Conservation (phyloP, 768 basidiomycete species). For the Suillus ampliporus region DNA sequence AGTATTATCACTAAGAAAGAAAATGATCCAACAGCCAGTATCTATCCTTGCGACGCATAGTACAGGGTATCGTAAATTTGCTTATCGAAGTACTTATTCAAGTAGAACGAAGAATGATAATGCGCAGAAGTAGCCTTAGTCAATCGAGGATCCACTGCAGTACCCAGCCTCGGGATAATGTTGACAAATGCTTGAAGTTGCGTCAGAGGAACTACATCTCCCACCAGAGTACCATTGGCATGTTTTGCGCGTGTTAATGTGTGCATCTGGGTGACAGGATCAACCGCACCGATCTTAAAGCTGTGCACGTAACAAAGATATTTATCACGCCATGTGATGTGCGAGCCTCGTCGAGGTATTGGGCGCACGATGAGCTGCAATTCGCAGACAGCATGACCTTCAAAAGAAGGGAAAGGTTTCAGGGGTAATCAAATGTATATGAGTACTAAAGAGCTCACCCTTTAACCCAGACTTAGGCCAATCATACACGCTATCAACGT, state of each 20-base stretch:
- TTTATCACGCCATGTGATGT: no score
- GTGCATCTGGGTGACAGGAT: slow-evolving; percentile 24
- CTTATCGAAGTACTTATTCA: slow-evolving; percentile 43
- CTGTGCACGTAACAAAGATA: no score
- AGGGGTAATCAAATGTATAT: background rate
- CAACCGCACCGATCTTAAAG: no score
- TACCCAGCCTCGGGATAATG: slow-evolving; percentile 35
- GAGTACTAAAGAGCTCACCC: background rate
- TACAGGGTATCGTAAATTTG: slow-evolving; percentile 26
- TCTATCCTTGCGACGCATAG: background rate
- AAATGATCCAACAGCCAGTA: background rate
- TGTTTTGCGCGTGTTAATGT: slow-evolving; percentile 26
- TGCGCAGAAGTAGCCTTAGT: slow-evolving; percentile 28
- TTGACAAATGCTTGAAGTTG: slow-evolving; percentile 30
- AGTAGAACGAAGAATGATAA: slow-evolving; percentile 27
- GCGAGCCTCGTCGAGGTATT: no score
- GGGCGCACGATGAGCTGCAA: no score
- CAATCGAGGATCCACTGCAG: slow-evolving; percentile 27
- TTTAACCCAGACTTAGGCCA: no score
- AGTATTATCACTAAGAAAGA: background rate
- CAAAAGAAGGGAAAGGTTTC: background rate
- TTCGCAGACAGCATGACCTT: background rate
- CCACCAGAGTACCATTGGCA: slow-evolving; percentile 22
- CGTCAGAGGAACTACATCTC: slow-evolving; percentile 34
- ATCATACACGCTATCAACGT: no score